Conservation (phyloP, 257 asterid species). For the Lycium ferocissimum region DNA sequence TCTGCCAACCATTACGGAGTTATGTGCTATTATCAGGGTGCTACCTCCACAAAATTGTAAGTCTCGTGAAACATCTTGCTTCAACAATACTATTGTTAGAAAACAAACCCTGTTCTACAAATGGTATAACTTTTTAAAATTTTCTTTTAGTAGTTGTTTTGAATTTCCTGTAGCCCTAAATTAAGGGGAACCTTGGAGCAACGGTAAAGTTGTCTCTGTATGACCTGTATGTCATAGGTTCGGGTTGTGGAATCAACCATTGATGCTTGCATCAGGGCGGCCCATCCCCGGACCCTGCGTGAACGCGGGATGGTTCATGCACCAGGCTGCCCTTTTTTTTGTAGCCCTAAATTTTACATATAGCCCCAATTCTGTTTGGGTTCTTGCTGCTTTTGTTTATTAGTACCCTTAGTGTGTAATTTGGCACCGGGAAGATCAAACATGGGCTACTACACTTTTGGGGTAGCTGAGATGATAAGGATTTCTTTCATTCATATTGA, state of each 20-base stretch:
- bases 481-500: background rate
- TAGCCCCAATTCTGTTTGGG: background rate
- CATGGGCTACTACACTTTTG: background rate
- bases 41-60: slow-evolving; percentile 93
- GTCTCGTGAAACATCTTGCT: slow-evolving; percentile 42
- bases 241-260: background rate
- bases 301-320: background rate
- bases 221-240: background rate
- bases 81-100: background rate
- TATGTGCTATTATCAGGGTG: slow-evolving; percentile 86
- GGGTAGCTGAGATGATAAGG: background rate
- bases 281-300: background rate
- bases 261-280: background rate
- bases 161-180: background rate
- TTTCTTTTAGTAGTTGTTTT: slow-evolving; percentile 10
- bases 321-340: background rate
- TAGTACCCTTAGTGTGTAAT: background rate
- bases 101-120: background rate
- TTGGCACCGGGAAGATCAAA: background rate
- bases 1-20: slow-evolving; percentile 82
- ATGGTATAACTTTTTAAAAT: background rate
- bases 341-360: background rate
- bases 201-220: background rate
- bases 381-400: background rate
- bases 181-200: background rate